Conservation (phyloP, 495 filamentous ascomycete species). For the Pseudoneurospora amorphoporcata region DNA sequence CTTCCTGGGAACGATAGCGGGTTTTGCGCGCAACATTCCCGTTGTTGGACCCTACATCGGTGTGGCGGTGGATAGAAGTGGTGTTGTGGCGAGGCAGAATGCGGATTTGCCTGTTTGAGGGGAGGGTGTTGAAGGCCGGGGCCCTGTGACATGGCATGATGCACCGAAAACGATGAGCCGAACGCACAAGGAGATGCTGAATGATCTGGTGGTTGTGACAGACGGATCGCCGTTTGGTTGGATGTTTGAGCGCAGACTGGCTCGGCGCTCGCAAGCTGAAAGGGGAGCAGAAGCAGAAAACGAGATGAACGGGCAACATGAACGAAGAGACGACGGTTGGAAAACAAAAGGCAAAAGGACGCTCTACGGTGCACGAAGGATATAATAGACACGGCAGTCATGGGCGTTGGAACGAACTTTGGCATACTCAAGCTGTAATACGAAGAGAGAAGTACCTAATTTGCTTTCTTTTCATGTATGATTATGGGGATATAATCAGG, state of each 20-base stretch:
- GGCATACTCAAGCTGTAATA: slow-evolving; percentile 17
- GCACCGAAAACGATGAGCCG: too few relatives aligned
- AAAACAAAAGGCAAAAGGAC: neutral
- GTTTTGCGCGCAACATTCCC: slow-evolving; percentile 76
- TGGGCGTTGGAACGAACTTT: slow-evolving; percentile 13
- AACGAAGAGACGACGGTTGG: slow-evolving; percentile 1
- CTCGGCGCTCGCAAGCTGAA: neutral
- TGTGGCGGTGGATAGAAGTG: slow-evolving; percentile 50
- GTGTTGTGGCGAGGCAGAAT: slow-evolving; percentile 52
- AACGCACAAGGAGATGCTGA: too few relatives aligned
- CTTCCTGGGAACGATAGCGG: slow-evolving; percentile 83
- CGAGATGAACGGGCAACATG: neutral
- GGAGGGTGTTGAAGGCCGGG: neutral
- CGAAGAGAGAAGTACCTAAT: neutral
- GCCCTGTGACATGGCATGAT: neutral
- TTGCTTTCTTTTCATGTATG: neutral
- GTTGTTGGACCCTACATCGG: slow-evolving; percentile 79
- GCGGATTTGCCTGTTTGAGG: slow-evolving; percentile 63
- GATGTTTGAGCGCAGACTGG: neutral
- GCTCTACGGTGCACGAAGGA: neutral
- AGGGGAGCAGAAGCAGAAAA: neutral
- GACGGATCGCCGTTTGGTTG: neutral
- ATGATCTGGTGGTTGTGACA: too few relatives aligned
- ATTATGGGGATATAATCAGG: neutral
- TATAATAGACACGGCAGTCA: neutral